Evolutionary conservation across 2,329 filamentous ascomycete species (phyloP).

Genomic region (Stromatinia cepivora): DNA sequence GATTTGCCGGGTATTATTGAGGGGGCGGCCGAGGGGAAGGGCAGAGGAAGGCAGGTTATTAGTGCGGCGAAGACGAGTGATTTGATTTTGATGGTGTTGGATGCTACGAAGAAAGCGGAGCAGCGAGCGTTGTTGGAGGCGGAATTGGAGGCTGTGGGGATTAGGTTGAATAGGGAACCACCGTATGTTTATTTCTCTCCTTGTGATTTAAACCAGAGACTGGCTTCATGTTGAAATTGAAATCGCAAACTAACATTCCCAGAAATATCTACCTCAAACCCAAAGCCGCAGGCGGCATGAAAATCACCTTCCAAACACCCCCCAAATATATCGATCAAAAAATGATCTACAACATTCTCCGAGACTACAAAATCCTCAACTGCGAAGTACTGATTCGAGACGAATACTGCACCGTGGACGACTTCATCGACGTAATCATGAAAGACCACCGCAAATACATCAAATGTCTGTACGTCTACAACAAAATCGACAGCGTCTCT

Average conservation of each 20-base stretch:
- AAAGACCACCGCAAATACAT: slow-evolving; percentile 99
- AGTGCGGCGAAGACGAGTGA: slow-evolving; percentile 98
- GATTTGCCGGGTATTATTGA: slow-evolving; percentile 99
- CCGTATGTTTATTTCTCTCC: slow-evolving; percentile 57
- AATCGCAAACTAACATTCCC: neutral
- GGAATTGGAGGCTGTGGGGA: slow-evolving; percentile 92
- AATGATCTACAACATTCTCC: slow-evolving; percentile 96
- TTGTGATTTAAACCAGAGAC: neutral
- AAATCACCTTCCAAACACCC: slow-evolving; percentile 89
- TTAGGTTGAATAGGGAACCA: slow-evolving; percentile 85
- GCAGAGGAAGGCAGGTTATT: slow-evolving; percentile 92
- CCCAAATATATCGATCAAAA: slow-evolving; percentile 94
- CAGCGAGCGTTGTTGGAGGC: slow-evolving; percentile 87
- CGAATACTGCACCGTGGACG: slow-evolving; percentile 92
- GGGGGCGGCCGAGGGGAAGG: slow-evolving; percentile 92
- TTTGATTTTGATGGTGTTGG: slow-evolving; percentile 92
- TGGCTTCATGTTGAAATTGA: too few species aligned
- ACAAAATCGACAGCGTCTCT: slow-evolving; percentile 96
- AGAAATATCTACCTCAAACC: slow-evolving; percentile 96
- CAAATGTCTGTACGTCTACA: slow-evolving; percentile 92
- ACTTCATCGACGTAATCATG: slow-evolving; percentile 99
- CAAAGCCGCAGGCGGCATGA: slow-evolving; percentile 97
- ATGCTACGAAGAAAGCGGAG: slow-evolving; percentile 94
- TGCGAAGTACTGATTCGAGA: slow-evolving; percentile 94
- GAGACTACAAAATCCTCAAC: slow-evolving; percentile 98